Evolutionary conservation across 108 stramenopile genomes (phyloP).

Genomic region (Fragilaria crotonensis): DNA sequence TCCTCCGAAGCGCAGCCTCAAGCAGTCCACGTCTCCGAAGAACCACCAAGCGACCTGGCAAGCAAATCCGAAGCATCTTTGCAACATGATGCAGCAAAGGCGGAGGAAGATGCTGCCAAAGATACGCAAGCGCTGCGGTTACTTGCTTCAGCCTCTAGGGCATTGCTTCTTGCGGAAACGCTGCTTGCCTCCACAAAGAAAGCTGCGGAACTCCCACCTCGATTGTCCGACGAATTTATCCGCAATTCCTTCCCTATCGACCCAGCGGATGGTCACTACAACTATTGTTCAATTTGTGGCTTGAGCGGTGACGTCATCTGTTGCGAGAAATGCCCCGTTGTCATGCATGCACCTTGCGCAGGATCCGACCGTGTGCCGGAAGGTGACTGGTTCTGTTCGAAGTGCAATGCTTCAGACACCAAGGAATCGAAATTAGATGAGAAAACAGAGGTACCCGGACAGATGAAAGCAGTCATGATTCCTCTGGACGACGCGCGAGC

Average conservation of each 20-base stretch:
- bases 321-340: constrained; percentile 51
- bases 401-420: constrained; percentile 19
- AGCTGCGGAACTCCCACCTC: constrained; percentile 2
- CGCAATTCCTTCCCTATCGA: constrained; percentile 32
- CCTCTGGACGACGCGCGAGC: too few relatives aligned
- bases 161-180: background rate
- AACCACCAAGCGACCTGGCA: background rate
- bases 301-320: constrained; percentile 45
- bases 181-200: background rate
- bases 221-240: constrained; percentile 34
- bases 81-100: background rate
- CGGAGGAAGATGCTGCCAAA: background rate
- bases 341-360: constrained; percentile 40
- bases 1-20: background rate
- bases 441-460: too few relatives aligned
- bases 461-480: too few relatives aligned
- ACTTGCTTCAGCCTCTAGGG: background rate
- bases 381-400: constrained; percentile 52
- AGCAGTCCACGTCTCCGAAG: background rate
- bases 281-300: constrained; percentile 48
- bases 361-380: constrained; percentile 36
- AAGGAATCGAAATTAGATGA: too few relatives aligned
- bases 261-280: constrained; percentile 41
- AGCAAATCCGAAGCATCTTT: background rate
- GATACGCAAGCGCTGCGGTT: background rate